These are phyloP conservation scores for Physcomitrellopsis africana DNA, from an alignment of 225 moss, liverwort and hornwort genomes.

Conservation along the genomic window DNA sequence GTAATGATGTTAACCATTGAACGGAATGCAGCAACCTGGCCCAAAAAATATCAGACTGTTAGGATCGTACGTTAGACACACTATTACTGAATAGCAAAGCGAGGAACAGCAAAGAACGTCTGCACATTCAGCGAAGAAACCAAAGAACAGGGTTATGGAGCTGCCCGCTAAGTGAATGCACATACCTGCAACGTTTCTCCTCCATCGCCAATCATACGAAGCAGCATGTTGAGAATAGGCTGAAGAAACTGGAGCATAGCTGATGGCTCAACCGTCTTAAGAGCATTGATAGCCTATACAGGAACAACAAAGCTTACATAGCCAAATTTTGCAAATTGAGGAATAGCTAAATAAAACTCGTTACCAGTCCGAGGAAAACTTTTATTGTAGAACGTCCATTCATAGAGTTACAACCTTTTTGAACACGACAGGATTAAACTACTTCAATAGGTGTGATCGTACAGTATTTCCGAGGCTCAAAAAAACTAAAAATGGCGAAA, in stretches of 20 bases:
- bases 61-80: slow-evolving; percentile 22
- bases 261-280: slow-evolving; percentile 85
- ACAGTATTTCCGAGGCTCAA: no score
- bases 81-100: slow-evolving; percentile 2
- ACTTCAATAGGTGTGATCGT: no score
- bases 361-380: background rate
- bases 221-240: slow-evolving; percentile 91
- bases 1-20: slow-evolving; percentile 97
- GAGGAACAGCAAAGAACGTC: background rate
- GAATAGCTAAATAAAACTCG: slow-evolving; percentile 1
- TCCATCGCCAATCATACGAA: slow-evolving; percentile 95
- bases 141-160: slow-evolving; percentile 2
- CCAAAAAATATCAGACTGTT: slow-evolving; percentile 35
- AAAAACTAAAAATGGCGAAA: background rate
- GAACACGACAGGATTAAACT: no score
- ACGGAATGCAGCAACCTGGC: slow-evolving; percentile 94
- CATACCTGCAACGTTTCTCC: slow-evolving; percentile 91
- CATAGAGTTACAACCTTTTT: no score
- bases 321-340: background rate
- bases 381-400: no score
- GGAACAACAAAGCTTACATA: slow-evolving; percentile 4
- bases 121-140: slow-evolving; percentile 1
- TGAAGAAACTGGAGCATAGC: slow-evolving; percentile 96
- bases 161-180: slow-evolving; percentile 2
- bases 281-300: slow-evolving; percentile 82